Base-by-base conservation (phyloP, 2,329 filamentous ascomycete species). In the Didymosphaeria variabile region DNA sequence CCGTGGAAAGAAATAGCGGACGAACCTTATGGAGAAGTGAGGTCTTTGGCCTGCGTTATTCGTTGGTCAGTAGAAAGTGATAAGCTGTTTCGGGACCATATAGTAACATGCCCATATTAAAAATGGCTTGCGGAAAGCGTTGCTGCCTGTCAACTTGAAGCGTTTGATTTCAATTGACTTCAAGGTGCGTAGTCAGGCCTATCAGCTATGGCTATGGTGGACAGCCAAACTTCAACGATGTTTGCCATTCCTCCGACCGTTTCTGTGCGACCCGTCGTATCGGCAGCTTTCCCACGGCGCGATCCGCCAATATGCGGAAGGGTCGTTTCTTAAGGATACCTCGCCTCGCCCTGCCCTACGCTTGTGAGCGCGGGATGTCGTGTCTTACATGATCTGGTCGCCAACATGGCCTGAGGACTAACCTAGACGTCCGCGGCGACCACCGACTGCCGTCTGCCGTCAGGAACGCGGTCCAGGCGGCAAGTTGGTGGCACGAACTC, bases 401-500 rank as follows among this genome's bases (percentile, higher is more conserved):
- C 44, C 51, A 51, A 58, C 55, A 52, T 23, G 56, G 50, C 26
- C 50, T 38, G 29, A 50, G 36, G 38, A 53, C 38, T 59, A 42
- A 59, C 51, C 59, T 45, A 36, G 51, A 59, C 59, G 59, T 42
- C 57, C n/a, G 23, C 50, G 58, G 61, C 42, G 50, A 34, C 61
- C 56, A 56, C 63, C 52, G 58, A 51, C 46, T 29, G 36, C 7
- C 38, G 60, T 57, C 54, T 51, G 26, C 32, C 34, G 58, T 57
- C 36, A 60, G 62, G 57, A 38, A 65, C 40, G 49, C 54, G 42
- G 36, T 55, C 58, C 26, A 57, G 49, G 52, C 46, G 31, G 42
- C 32, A n/a, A 38, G 51, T 51, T 50, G 57, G 64, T 66, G 50
- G 57, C 45, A 63, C 61, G 57, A 54, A 44, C 45, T 17, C 50